Conservation (phyloP, 495 filamentous ascomycete species). For the Diplogelasinospora grovesii region DNA sequence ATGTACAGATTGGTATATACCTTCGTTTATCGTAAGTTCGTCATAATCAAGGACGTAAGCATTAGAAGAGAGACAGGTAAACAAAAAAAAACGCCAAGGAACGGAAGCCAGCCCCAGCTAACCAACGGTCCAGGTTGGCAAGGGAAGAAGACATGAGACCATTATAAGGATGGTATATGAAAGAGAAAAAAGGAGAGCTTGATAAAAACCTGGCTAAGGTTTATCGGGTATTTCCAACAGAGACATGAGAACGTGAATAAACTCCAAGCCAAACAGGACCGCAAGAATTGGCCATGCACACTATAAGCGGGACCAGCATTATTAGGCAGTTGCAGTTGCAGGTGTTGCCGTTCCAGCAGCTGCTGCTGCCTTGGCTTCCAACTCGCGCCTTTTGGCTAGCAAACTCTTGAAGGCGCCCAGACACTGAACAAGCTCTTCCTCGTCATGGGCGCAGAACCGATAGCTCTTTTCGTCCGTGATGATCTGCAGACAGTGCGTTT, state of each 20-base stretch:
- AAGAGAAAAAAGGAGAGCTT: not conserved
- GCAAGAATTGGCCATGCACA: no score
- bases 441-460: constrained; percentile 73
- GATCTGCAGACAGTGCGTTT: constrained; percentile 81
- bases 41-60: no score
- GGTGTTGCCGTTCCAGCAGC: constrained; percentile 12
- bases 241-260: not conserved
- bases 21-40: no score
- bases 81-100: no score
- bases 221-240: constrained; percentile 7
- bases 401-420: constrained; percentile 88
- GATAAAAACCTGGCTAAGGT: not conserved
- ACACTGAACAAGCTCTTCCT: constrained; percentile 77
- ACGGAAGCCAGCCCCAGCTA: no score
- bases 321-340: not conserved
- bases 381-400: constrained; percentile 59
- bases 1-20: no score
- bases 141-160: not conserved
- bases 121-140: no score
- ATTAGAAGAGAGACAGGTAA: no score
- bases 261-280: no score
- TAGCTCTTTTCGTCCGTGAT: constrained; percentile 93
- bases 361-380: constrained; percentile 36
- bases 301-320: no score
- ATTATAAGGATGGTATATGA: no score